phyloP scores from a whole-genome alignment of 805 yeast genomes.

The Starmera dryadoides region DNA sequence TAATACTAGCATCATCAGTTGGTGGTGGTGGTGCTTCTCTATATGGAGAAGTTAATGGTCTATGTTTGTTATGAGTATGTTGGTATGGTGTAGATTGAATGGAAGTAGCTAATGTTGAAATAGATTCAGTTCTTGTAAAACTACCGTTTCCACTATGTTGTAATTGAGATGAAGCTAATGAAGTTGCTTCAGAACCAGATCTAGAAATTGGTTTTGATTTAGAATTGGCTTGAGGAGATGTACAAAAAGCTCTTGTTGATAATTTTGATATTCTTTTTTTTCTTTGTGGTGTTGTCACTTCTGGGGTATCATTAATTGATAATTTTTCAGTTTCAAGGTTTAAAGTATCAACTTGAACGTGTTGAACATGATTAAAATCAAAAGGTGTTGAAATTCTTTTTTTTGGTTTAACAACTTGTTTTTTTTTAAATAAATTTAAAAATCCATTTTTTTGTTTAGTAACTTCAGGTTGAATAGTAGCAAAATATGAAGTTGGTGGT shows the following conservation, averaged over 20 bases:
- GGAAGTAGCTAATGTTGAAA: constrained; percentile 18
- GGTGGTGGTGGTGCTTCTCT: too few species aligned
- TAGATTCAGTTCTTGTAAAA: constrained; percentile 15
- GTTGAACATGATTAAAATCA: constrained; percentile 32
- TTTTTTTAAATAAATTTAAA: constrained; percentile 22
- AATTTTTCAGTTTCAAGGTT: background rate
- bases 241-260: constrained; percentile 6
- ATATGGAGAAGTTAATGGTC: too few species aligned
- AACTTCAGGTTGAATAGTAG: constrained; percentile 2
- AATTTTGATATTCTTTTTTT: background rate
- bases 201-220: constrained; percentile 7
- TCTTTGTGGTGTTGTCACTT: background rate
- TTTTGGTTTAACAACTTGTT: constrained; percentile 5
- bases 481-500: constrained; percentile 20
- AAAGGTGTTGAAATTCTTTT: constrained; percentile 30
- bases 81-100: too few species aligned
- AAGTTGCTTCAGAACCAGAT: constrained; percentile 12
- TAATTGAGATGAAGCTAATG: constrained; percentile 4
- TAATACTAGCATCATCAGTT: too few species aligned
- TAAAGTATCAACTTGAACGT: constrained; percentile 16
- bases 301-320: background rate
- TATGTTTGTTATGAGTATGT: too few species aligned
- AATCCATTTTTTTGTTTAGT: constrained; percentile 10
- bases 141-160: too few species aligned
- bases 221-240: constrained; percentile 6